Evolutionary conservation across 139 green algal species (phyloP).

Genomic region (Micractinium conductrix): DNA sequence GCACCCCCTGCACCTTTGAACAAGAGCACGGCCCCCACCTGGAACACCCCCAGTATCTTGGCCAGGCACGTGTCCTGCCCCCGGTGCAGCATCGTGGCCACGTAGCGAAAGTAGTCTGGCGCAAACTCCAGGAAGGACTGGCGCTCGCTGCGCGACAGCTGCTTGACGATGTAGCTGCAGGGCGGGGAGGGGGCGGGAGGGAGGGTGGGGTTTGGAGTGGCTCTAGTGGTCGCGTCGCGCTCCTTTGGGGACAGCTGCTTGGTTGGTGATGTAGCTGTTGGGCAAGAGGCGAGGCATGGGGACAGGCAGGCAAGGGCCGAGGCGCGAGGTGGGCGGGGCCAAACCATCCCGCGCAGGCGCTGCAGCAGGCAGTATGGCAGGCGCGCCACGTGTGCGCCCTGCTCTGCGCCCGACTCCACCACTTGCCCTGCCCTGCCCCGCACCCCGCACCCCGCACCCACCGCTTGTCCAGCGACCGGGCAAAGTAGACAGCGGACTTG

Average conservation of each 20-base stretch:
- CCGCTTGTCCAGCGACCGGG: slow-evolving; percentile 86
- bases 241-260: background rate
- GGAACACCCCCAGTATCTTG: slow-evolving; percentile 94
- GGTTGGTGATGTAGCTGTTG: too few relatives aligned
- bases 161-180: slow-evolving; percentile 79
- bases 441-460: slow-evolving; percentile 50
- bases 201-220: too few relatives aligned
- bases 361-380: background rate
- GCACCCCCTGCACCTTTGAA: too few relatives aligned
- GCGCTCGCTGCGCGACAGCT: slow-evolving; percentile 63
- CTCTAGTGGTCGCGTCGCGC: background rate
- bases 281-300: too few relatives aligned
- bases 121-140: slow-evolving; percentile 89
- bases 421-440: background rate
- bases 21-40: slow-evolving; percentile 49
- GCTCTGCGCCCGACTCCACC: background rate
- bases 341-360: too few relatives aligned
- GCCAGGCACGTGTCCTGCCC: slow-evolving; percentile 69
- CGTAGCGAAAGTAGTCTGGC: slow-evolving; percentile 83
- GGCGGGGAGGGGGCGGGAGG: background rate
- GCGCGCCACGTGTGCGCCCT: background rate
- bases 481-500: slow-evolving; percentile 95
- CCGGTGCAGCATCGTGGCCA: slow-evolving; percentile 26
- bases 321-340: too few relatives aligned
- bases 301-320: too few relatives aligned